Conservation (phyloP, 2,329 filamentous ascomycete species). For the Cryphonectria nitschkei region DNA sequence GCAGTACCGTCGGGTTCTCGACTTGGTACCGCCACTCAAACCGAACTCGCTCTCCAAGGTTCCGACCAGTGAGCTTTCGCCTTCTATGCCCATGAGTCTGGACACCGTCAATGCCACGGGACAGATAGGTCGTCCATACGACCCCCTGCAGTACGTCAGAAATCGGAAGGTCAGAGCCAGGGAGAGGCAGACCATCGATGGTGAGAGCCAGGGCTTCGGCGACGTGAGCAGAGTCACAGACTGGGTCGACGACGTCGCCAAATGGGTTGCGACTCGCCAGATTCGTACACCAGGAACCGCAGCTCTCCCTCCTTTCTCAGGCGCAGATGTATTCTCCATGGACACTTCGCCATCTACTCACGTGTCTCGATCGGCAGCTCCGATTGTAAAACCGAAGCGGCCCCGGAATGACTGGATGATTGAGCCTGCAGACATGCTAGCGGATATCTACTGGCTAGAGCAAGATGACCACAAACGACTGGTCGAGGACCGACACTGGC, state of each 20-base stretch:
- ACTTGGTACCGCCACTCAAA: constrained; percentile 75
- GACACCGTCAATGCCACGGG: constrained; percentile 39
- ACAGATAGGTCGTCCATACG: constrained; percentile 73
- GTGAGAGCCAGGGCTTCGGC: constrained; percentile 75
- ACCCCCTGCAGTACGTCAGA: constrained; percentile 89
- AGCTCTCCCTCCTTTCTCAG: constrained; percentile 50
- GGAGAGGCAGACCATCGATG: constrained; percentile 74
- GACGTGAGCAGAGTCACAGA: constrained; percentile 71
- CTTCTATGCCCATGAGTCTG: constrained; percentile 42
- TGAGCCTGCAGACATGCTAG: constrained; percentile 81
- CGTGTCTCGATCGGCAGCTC: constrained; percentile 45
- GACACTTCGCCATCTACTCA: constrained; percentile 48
- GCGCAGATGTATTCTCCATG: constrained; percentile 49
- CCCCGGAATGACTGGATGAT: constrained; percentile 85
- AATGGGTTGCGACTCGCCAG: constrained; percentile 46
- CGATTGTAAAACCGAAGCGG: constrained; percentile 64
- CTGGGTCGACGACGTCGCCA: constrained; percentile 76
- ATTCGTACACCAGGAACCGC: constrained; percentile 38
- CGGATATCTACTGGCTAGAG: constrained; percentile 90
- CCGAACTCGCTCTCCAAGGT: constrained; percentile 40
- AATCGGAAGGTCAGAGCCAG: constrained; percentile 85
- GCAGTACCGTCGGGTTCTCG: constrained; percentile 81
- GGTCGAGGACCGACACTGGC: constrained; percentile 79
- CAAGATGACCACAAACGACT: constrained; percentile 77
- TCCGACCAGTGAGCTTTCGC: constrained; percentile 46